Base-by-base conservation (phyloP, 2,329 filamentous ascomycete genomes). In the Fusarium buxicola region DNA sequence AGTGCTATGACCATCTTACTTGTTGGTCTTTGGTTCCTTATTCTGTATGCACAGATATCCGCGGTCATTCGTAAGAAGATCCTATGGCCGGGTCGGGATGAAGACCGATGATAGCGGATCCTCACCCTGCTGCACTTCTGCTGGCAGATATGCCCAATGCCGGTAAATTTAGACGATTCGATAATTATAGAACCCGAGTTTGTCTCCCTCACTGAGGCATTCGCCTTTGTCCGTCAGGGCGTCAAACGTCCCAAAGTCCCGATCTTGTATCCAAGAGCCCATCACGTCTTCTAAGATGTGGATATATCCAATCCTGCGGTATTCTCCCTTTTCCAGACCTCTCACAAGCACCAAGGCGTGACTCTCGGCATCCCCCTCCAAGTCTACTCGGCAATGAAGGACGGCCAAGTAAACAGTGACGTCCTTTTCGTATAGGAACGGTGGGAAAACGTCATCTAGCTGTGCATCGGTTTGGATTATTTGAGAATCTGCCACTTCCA, bases 21-120 rank as follows among this genome's bases (percentile, higher is more conserved):
- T 5, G 65, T 72, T 1, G 32, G 56, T 2, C 51, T 70, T 25
- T 72, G 69, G 69, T 67, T 72, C 15, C 24, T 70, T n/a, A 68
- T 71, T 3, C 16, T 72, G 2, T 54, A 55, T 39, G 61, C 59
- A 4, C 66, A 61, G 40, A 38, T 67, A 8, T 58, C 57, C 6
- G 69, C 69, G 1, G 48, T 72, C 8, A 18, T 61, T 15, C 60
- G 48, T 12, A 65, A 50, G 39, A 69, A 70, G 47, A 58, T 72
- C 32, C 55, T 72, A 4, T 72, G 69, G 69, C 68, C 69, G 8
- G 69, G 66, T 8, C 57, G 68, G 6, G 69, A 72, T 32, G 69
- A 69, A 15, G 69, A 72, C 40, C 58, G 55, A 31, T 50, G 45
- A 18, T 50, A 41, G 21, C 18, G 35, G 50, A 25, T 46, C 38